Evolutionary conservation across 2,329 filamentous ascomycete genomes (phyloP).

Genomic region (Colletotrichum gloeosporioides): DNA sequence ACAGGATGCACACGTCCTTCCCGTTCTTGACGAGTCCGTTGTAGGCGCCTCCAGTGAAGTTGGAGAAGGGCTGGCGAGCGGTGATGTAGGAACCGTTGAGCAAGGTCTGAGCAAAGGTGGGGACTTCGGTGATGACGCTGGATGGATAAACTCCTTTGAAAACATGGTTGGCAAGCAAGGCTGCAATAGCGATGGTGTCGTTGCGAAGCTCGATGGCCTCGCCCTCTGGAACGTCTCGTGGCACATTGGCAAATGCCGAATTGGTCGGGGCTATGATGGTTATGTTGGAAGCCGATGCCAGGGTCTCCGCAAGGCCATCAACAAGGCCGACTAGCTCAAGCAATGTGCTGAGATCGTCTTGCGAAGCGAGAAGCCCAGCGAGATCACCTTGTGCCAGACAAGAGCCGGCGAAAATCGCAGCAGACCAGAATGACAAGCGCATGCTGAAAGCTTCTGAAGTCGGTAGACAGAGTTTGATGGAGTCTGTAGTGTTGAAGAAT

Average conservation of each 20-base stretch:
- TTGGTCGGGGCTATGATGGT: slow-evolving; percentile 41
- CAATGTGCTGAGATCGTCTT: slow-evolving; percentile 27
- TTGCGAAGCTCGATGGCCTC: slow-evolving; percentile 33
- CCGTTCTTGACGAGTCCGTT: slow-evolving; percentile 38
- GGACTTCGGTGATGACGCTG: slow-evolving; percentile 29
- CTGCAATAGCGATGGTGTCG: slow-evolving; percentile 34
- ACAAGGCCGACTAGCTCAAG: slow-evolving; percentile 27
- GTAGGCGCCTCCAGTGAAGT: slow-evolving; percentile 41
- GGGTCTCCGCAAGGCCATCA: slow-evolving; percentile 32
- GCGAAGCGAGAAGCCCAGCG: slow-evolving; percentile 25
- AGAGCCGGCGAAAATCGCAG: neutral
- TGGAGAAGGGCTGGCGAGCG: slow-evolving; percentile 37
- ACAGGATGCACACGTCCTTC: slow-evolving; percentile 34
- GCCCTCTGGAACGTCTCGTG: slow-evolving; percentile 35
- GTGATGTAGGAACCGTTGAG: slow-evolving; percentile 34
- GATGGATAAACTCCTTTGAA: slow-evolving; percentile 35
- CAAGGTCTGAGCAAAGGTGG: slow-evolving; percentile 34
- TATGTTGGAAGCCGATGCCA: slow-evolving; percentile 35
- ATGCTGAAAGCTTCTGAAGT: neutral
- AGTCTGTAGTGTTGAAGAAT: neutral
- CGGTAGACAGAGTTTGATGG: neutral
- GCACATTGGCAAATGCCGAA: slow-evolving; percentile 36
- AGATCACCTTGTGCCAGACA: slow-evolving; percentile 24
- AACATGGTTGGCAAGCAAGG: slow-evolving; percentile 36
- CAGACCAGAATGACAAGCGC: neutral